Evolutionary conservation across 1,284 basidiomycete species (phyloP), one percentile per base, ranked within the genome.

Genomic region (Naganishia sp.): DNA sequence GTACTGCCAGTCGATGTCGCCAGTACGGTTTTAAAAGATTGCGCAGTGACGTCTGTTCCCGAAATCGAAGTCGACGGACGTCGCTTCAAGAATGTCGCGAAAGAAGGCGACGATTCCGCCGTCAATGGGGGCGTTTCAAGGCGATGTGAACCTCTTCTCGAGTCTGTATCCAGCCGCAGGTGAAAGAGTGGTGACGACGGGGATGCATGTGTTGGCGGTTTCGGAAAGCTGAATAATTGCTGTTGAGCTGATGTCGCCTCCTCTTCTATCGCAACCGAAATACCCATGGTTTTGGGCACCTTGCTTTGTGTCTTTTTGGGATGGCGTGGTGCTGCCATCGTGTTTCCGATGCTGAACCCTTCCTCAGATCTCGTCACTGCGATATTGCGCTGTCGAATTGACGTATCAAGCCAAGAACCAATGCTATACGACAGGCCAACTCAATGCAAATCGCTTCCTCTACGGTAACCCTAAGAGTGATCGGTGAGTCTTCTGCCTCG

Each of bases 151-250:
- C 50, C 50, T 28, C 13, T 31, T 3, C 50, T 16, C 4, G 50
- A 53, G 50, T 53, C 55, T 46, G 55, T 31, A n/a, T 57, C 43
- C 25, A 28, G 18, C 15, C 28, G 55, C 10, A 57, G 55, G 16
- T 45, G 43, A 10, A 46, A 33, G 28, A 13, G 31, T 6, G 28
- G 43, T 57, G 55, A 31, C 15, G 44, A 25, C 23, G 42, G 6
- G 44, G 43, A 16, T 28, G 5, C n/a, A 13, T 6, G n/a, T 28
- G 44, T 57, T 7, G 55, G 44, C n/a, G 25, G 55, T 46, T 46
- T 28, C 28, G 55, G 55, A 57, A 57, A 57, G 44, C 43, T 57
- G 55, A 57, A 57, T 9, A 57, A 43, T 46, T 57, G 55, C 5
- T 57, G 50, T 4, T 53, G 50, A 33, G 25, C 18, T 15, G 50